Evolutionary conservation across 2,329 filamentous ascomycete species (phyloP), one percentile per base, ranked within the genome.

Genomic region (Alternaria conjuncta): DNA sequence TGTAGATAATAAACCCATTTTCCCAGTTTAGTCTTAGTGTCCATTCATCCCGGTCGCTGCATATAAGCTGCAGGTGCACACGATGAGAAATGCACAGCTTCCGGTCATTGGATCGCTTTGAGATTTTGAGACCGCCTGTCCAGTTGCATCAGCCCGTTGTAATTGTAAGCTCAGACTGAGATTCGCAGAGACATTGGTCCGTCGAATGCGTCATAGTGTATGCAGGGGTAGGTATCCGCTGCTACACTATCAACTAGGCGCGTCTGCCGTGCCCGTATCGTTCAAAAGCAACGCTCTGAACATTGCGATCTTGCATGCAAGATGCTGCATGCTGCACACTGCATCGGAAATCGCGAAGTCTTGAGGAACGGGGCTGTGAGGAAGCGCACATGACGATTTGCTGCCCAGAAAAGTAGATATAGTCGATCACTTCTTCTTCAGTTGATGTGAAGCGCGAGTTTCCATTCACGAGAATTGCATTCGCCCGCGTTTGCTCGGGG

Each of bases 1-100:
- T 36, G 53, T 56, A 56, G 57, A 56, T 60, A 47, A 63, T 58
- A 44, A 46, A 57, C 67, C 67, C 67, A 69, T 68, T 69, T 61
- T 36, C 67, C 67, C 44, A 53, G 60, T 60, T 62, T 53, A 56
- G 61, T 61, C 20, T 30, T 68, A 69, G 67, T 59, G 66, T 53
- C 60, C 25, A 46, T 25, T n/a, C 18, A 57, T 45, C 60, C 57
- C 28, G 23, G 54, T 59, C 23, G 47, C 20, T 66, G 58, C 61
- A 62, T 54, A 56, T 69, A 67, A 69, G 67, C 66, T 55, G 51
- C 61, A 67, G 55, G 57, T 60, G 60, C 47, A 58, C 46, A 21
- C 63, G 50, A 61, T 57, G 43, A 64, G 53, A n/a, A 28, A 20
- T 30, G 36, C 21, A 41, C 57, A 46, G 54, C 53, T 44, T 51